Base-by-base conservation (phyloP, 345 rosid species). In the Eucalyptus tenuipes region DNA sequence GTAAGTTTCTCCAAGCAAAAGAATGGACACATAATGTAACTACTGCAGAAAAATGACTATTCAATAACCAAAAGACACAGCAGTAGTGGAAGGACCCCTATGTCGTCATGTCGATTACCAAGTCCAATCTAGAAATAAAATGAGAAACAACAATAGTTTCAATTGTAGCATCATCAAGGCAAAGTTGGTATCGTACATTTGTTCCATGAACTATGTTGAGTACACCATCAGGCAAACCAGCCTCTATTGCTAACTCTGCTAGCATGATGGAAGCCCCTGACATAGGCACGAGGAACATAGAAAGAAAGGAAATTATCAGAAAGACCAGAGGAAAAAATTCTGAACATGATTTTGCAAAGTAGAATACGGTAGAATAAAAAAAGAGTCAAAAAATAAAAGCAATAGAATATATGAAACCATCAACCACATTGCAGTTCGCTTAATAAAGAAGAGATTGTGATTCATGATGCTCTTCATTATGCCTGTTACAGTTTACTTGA, bases 171-270 rank as follows among this genome's bases (percentile, higher is more conserved):
- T 82, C 79, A 88, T 57, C 1, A 55, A 68, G 50, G 87, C 27
- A 89, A 42, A 49, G 88, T 14, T 49, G 52, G 89, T 85, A 89
- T 57, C 95, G 15, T 94, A 97, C 99, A 90, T 94, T 93, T 68
- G 99, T 95, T 31, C 99, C 99, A 87, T 97, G 99, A 68, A 96
- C 96, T 85, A 97, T 94, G 90, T 97, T 97, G 87, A 97, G 92
- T 92, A 97, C 98, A 88, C 99, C 99, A 55, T 92, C 31, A 33
- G 98, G 99, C 93, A 97, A 92, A 90, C 99, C 99, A 87, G 99
- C 99, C 93, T 97, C 98, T 95, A 94, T 95, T 79, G 99, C 98
- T 88, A 97, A 91, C 89, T 97, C 99, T 2, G 99, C 99, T 90
- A 97, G 98, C 86, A 96, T 92, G 40, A 96, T 90, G 64, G 99